Evolutionary conservation across 73 alveolate genomes (phyloP).

Genomic region (Paramecium sonneborni): DNA sequence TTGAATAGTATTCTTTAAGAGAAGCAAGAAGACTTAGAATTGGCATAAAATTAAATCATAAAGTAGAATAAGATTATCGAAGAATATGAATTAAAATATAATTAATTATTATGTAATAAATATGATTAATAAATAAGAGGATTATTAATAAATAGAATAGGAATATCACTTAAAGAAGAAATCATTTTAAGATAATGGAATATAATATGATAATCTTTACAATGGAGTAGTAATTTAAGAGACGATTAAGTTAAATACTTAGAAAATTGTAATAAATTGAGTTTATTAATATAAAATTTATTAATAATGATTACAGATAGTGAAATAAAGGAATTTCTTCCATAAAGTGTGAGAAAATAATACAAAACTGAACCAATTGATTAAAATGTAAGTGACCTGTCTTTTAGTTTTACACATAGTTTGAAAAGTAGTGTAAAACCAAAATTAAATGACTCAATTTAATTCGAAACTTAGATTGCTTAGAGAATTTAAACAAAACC

Average conservation of each 20-base stretch:
- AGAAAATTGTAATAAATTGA: not conserved
- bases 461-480: not conserved
- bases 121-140: not conserved
- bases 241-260: not conserved
- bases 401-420: slow-evolving; percentile 8
- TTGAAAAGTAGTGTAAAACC: not conserved
- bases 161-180: not conserved
- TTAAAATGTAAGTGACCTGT: not conserved
- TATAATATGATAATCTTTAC: not conserved
- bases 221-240: not conserved
- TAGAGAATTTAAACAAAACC: not conserved
- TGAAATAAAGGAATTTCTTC: slow-evolving; percentile 4
- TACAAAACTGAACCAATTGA: not conserved
- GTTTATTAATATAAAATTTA: not conserved
- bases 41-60: not conserved
- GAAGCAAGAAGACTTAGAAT: not conserved
- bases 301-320: slow-evolving; percentile 21
- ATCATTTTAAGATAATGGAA: not conserved
- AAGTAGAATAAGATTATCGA: not conserved
- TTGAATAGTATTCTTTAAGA: not conserved
- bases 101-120: slow-evolving; percentile 1
- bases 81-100: not conserved
- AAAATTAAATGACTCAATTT: not conserved
- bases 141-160: not conserved
- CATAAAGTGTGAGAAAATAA: not conserved